phyloP scores from a whole-genome alignment of 257 asterid genomes.

The Gentiana dahurica region DNA sequence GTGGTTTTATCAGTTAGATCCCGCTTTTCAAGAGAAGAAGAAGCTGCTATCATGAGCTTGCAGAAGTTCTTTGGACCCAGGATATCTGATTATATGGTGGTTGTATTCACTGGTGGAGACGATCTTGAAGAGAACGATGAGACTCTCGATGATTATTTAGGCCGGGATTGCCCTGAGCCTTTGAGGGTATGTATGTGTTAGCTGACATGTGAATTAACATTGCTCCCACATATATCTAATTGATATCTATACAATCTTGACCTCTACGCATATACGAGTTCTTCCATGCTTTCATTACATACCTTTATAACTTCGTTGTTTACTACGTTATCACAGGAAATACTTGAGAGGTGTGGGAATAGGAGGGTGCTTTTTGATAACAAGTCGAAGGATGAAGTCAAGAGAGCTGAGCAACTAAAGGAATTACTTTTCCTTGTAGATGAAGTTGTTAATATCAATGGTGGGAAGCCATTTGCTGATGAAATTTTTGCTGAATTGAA shows the following conservation, averaged over 20 bases:
- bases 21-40: conserved; percentile 74
- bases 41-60: conserved; percentile 56
- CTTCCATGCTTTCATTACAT: not conserved
- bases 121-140: conserved; percentile 57
- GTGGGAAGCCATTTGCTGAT: conserved; percentile 50
- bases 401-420: conserved; percentile 30
- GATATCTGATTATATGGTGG: conserved; percentile 56
- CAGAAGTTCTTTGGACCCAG: conserved; percentile 53
- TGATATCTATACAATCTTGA: not conserved
- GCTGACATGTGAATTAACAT: not conserved
- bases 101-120: conserved; percentile 86
- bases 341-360: conserved; percentile 48
- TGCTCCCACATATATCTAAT: not conserved
- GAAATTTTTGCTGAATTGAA: conserved; percentile 17
- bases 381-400: conserved; percentile 31
- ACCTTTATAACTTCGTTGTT: not conserved
- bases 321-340: conserved; percentile 25
- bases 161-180: conserved; percentile 36
- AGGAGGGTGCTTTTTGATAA: conserved; percentile 65
- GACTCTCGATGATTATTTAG: conserved; percentile 43
- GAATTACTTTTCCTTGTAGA: conserved; percentile 45
- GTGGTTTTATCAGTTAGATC: conserved; percentile 62
- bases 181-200: conserved; percentile 33
- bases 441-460: conserved; percentile 35
- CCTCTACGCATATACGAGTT: not conserved